Base-by-base conservation (phyloP, 306 rosid species). In the Trifolium subterraneum region DNA sequence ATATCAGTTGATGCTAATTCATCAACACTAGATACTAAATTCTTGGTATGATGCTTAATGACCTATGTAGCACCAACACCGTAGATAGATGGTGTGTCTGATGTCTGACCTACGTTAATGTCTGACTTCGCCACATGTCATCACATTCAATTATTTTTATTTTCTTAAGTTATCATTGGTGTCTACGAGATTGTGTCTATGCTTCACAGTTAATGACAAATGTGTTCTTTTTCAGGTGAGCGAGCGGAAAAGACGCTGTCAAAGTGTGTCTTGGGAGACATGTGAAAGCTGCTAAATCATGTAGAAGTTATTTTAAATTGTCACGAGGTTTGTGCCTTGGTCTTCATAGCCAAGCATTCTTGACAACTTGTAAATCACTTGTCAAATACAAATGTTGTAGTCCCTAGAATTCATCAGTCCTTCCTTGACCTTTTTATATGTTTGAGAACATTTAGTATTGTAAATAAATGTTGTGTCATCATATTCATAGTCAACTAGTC, bases 231-330 rank as follows among this genome's bases (percentile, higher is more conserved):
- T 83, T 60, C 77, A 88, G 96, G 87, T 68, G 22, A 77, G 48
- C 65, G 58, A 72, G 78, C 79, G 76, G 77, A 81, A 77, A 80
- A 81, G 79, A 56, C 60, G 80, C 33, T 20, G 84, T 83, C 84
- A 61, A 82, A 82, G 75, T 68, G 75, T 19, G 6, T 23, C 77
- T 12, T 60, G 54, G 80, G 84, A 81, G 68, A 59, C 84, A 54
- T 23, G 41, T 38, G 81, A 83, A 85, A 87, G 78, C 64, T 18
- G 78, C 74, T 81, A 81, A 78, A 35, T 68, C 66, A 42, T 70
- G 81, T 64, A 29, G 51, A n/a, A 60, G 36, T 39, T 9, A 8
- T 47, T 29, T 8, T 15, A 22, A 56, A 18, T 25, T 55, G 70
- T 35, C 33, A 18, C 18, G 15, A 31, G 54, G 39, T 68, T 75